Evolutionary conservation across 1,139 yeast species (phyloP).

Genomic region (Lodderomyces jiufengensis): DNA sequence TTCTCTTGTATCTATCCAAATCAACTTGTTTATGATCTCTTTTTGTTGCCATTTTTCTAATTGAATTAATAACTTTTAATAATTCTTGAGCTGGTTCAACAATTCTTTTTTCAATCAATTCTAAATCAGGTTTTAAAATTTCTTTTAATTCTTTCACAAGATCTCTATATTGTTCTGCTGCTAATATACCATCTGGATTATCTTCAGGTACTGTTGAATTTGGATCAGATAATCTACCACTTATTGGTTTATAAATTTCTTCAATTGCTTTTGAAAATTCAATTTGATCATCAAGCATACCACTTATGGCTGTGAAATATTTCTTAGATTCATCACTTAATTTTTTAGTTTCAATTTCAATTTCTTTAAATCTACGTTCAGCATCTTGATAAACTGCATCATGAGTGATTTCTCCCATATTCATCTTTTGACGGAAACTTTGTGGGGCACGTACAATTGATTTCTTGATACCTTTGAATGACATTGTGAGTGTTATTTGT

Average conservation of each 20-base stretch:
- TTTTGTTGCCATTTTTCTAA: conserved; percentile 91
- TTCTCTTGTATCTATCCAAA: conserved; percentile 77
- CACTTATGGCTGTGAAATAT: conserved; percentile 86
- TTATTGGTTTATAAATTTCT: conserved; percentile 92
- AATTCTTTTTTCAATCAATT: conserved; percentile 83
- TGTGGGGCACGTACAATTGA: conserved; percentile 85
- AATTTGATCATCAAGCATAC: conserved; percentile 88
- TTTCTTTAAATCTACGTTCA: conserved; percentile 89
- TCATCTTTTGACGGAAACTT: conserved; percentile 68
- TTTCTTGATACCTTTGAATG: conserved; percentile 91
- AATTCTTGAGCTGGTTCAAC: conserved; percentile 92
- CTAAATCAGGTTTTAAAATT: conserved; percentile 87
- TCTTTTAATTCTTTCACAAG: conserved; percentile 83
- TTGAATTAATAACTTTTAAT: conserved; percentile 71
- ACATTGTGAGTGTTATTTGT: conserved; percentile 43
- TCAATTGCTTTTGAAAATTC: conserved; percentile 93
- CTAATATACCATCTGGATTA: conserved; percentile 93
- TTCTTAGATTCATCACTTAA: conserved; percentile 86
- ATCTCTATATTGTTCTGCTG: conserved; percentile 86
- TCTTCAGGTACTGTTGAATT: conserved; percentile 83
- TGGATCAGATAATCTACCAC: conserved; percentile 90
- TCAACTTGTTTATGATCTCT: conserved; percentile 95
- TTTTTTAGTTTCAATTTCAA: conserved; percentile 85
- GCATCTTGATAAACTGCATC: conserved; percentile 94
- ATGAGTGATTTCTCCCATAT: conserved; percentile 79